These are phyloP conservation scores for Rhynchosporium graminicola DNA, from an alignment of 2,329 filamentous ascomycete genomes.

Conservation along the genomic window DNA sequence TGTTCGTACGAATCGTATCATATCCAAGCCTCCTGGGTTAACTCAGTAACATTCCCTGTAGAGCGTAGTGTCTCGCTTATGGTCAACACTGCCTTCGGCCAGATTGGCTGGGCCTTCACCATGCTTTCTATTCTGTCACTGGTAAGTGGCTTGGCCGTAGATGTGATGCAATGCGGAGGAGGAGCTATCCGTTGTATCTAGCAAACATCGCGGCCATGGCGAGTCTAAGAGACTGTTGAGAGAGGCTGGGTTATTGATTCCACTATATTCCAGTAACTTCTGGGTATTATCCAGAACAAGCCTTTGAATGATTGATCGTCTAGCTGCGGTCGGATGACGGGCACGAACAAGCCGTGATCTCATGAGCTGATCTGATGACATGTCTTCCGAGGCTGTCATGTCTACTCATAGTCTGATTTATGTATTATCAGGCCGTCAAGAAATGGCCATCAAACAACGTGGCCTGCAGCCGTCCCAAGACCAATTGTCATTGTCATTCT, in stretches of 20 bases:
- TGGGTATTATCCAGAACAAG: background rate
- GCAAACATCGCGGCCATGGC: background rate
- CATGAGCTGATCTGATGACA: background rate
- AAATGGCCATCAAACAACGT: constrained; percentile 7
- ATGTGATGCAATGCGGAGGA: constrained; percentile 17
- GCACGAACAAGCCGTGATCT: background rate
- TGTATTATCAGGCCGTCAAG: constrained; percentile 6
- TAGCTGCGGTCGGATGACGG: constrained; percentile 15
- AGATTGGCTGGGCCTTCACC: constrained; percentile 15
- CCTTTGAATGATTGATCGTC: background rate
- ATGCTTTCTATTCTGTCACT: constrained; percentile 7
- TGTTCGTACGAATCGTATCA: constrained; percentile 5
- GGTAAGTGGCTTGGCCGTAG: constrained; percentile 13
- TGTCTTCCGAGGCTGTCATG: background rate
- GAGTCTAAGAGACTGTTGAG: constrained; percentile 15
- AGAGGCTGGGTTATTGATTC: constrained; percentile 15
- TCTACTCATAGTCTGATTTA: background rate
- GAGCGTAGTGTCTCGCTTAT: constrained; percentile 15
- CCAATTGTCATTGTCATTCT: background rate
- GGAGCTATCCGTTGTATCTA: background rate
- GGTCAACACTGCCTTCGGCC: constrained; percentile 19
- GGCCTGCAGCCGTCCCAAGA: background rate
- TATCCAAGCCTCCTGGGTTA: constrained; percentile 9
- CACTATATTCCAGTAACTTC: constrained; percentile 1
- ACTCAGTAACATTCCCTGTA: constrained; percentile 11